phyloP scores from a whole-genome alignment of 2,329 filamentous ascomycete species.

The Exophiala oligosperma region DNA sequence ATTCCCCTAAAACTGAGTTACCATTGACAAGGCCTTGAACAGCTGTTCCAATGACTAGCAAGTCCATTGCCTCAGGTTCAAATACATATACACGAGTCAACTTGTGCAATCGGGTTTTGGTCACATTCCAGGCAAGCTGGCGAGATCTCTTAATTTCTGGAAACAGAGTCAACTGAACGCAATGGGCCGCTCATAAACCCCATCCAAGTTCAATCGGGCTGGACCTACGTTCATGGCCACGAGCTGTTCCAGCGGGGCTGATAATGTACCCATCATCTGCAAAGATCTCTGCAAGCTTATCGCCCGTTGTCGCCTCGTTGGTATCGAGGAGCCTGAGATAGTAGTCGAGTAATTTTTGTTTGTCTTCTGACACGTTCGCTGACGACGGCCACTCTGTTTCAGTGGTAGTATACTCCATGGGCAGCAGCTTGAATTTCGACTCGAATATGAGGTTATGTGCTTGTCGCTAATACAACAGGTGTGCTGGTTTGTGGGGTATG shows the following conservation, averaged over 20 bases:
- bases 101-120: not conserved
- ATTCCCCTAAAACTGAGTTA: not conserved
- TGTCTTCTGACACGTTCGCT: not conserved
- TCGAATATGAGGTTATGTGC: too few relatives aligned
- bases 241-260: not conserved
- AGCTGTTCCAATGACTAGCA: not conserved
- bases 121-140: not conserved
- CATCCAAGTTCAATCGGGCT: too few relatives aligned
- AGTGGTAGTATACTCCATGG: not conserved
- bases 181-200: too few relatives aligned
- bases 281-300: not conserved
- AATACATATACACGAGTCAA: not conserved
- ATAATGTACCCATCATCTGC: not conserved
- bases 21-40: not conserved
- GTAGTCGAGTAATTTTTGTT: not conserved
- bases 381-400: slow-evolving; percentile 1
- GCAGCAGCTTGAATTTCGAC: not conserved
- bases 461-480: too few relatives aligned
- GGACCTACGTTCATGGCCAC: not conserved
- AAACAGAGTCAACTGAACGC: too few relatives aligned
- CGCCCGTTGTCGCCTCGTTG: not conserved
- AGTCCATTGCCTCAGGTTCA: not conserved
- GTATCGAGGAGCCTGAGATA: not conserved
- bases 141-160: not conserved
- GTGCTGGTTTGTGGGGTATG: too few relatives aligned